phyloP scores from a whole-genome alignment of 2,329 filamentous ascomycete species.

The Cladorrhinum sp. region DNA sequence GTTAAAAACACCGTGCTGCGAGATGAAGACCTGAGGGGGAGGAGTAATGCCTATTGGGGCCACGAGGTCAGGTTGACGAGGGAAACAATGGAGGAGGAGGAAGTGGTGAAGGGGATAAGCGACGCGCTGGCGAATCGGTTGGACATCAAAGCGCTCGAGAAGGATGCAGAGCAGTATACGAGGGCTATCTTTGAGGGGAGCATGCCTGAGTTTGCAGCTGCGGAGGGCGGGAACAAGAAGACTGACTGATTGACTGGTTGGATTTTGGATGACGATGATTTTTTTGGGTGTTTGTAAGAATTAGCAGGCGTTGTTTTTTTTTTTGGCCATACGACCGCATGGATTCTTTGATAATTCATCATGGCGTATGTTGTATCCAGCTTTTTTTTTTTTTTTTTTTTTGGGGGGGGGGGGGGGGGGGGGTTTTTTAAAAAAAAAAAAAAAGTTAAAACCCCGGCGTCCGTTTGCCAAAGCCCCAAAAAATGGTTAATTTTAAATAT shows the following conservation, averaged over 20 bases:
- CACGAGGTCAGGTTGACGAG: slow-evolving; percentile 70
- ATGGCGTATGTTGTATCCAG: too few relatives aligned
- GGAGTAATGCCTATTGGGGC: slow-evolving; percentile 72
- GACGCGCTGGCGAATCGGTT: slow-evolving; percentile 63
- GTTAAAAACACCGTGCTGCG: slow-evolving; percentile 76
- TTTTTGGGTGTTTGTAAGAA: background rate
- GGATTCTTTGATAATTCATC: too few relatives aligned
- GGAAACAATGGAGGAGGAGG: slow-evolving; percentile 74
- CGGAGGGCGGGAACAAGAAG: background rate
- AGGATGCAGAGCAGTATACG: slow-evolving; percentile 63
- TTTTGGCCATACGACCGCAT: background rate
- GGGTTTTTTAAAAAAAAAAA: too few relatives aligned
- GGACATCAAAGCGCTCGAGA: slow-evolving; percentile 58
- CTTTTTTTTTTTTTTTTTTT: too few relatives aligned
- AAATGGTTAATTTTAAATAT: too few relatives aligned
- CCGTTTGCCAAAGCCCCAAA: too few relatives aligned
- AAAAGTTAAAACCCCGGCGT: too few relatives aligned
- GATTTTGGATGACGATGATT: background rate
- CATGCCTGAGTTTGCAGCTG: background rate
- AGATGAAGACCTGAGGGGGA: slow-evolving; percentile 66
- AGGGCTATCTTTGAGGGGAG: slow-evolving; percentile 36
- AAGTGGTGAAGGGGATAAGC: slow-evolving; percentile 69
- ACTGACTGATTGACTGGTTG: slow-evolving; percentile 1
- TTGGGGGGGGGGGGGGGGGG: too few relatives aligned
- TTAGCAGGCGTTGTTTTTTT: background rate